Base-by-base conservation (phyloP, 179 eudicot genomes). In the Beta macrorhiza region DNA sequence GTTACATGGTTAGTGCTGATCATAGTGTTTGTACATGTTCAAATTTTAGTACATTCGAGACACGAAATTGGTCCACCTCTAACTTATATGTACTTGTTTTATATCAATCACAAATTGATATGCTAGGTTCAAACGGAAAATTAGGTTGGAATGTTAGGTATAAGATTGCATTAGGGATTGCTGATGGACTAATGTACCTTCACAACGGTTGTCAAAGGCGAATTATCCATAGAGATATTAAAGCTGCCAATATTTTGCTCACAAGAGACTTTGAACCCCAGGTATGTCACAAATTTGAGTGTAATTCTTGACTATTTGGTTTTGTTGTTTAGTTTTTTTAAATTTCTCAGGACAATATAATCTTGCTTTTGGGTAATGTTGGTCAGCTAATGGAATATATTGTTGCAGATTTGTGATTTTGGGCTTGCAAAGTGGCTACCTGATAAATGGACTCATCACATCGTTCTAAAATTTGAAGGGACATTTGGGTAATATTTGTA, bases 401-500 rank as follows among this genome's bases (percentile, higher is more conserved):
- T 1, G 5, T 32, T 93, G 79, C 90, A 95, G 99, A 95, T 95
- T 63, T 92, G 95, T 79, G 99, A 95, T 89, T 95, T 92, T 37
- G 99, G 99, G 78, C 90, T 93, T 29, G 95, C 98, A 25, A 95
- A 95, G 84, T 95, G 98, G 99, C 87, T 95, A 16, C 99, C 97
- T 0, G 95, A 92, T 77, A 89, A 91, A 76, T 95, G 99, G 98
- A 92, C 93, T 74, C 97, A 95, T 80, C 98, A 91, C 37, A 89
- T 92, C 3, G 91, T 95, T 55, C 77, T 97, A 56, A 91, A 91
- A 80, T 91, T 91, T 51, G 98, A 95, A 87, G 98, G 98, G 86
- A 95, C 98, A 4, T 92, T 95, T 65, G 98, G 98, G 98, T 95
- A 37, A 76, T 53, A 89, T 0, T 45, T n/a, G 15, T 4, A 17